These are phyloP conservation scores for Butyriboletus loyo DNA, from an alignment of 768 basidiomycete species.

Conservation along the genomic window DNA sequence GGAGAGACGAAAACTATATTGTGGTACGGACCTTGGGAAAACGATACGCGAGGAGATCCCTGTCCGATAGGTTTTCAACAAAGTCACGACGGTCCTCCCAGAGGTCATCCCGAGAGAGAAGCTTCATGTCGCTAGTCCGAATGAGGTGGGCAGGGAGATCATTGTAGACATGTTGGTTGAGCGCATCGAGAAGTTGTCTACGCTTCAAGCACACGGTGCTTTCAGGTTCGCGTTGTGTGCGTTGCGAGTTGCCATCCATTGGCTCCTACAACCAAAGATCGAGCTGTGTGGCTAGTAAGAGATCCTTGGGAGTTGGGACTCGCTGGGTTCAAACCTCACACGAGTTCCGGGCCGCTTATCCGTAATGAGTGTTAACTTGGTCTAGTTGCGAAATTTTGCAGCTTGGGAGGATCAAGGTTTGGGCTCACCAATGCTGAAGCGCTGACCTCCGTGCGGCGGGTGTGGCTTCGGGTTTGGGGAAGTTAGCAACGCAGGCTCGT, in stretches of 20 bases:
- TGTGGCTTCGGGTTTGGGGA: background rate
- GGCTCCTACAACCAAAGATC: background rate
- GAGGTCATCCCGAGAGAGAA: constrained; percentile 9
- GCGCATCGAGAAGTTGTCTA: constrained; percentile 2
- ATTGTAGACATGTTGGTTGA: constrained; percentile 13
- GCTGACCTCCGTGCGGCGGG: background rate
- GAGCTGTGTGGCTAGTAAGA: too few species aligned
- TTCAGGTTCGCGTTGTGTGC: background rate
- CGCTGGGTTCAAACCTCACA: too few species aligned
- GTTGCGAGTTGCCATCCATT: too few species aligned
- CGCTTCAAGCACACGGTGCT: constrained; percentile 2
- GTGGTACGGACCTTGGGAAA: constrained; percentile 5
- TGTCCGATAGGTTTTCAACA: background rate
- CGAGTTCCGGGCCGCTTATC: background rate
- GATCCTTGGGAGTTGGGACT: too few species aligned
- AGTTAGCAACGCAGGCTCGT: background rate
- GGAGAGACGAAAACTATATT: background rate
- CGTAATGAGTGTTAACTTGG: background rate
- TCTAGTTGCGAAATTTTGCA: too few species aligned
- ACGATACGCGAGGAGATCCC: constrained; percentile 7
- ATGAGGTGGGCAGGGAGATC: constrained; percentile 16
- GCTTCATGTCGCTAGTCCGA: constrained; percentile 5
- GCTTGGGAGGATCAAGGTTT: background rate
- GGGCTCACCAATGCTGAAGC: background rate
- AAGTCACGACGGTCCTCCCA: constrained; percentile 5